These are phyloP conservation scores for Hypoxylon sp. DNA, from an alignment of 2,329 filamentous ascomycete species.

Conservation along the genomic window DNA sequence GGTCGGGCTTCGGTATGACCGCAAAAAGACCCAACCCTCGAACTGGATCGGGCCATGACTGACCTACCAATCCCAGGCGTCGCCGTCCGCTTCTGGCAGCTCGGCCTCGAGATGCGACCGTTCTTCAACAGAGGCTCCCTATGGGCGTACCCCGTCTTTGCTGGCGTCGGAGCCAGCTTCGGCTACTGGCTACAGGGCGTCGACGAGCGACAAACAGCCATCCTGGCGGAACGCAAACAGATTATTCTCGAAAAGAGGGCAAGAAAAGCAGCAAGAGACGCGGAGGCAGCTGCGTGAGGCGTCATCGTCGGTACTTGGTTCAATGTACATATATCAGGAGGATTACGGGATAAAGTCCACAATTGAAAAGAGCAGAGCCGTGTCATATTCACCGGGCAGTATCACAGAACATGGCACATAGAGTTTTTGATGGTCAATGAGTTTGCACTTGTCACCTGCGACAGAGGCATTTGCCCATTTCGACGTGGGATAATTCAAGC, in stretches of 20 bases:
- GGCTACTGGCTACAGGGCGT: slow-evolving; percentile 97
- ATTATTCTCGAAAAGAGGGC: slow-evolving; percentile 89
- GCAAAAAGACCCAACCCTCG: slow-evolving; percentile 1
- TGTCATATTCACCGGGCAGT: slow-evolving; percentile 8
- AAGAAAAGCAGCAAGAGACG: slow-evolving; percentile 76
- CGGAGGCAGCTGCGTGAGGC: slow-evolving; percentile 45
- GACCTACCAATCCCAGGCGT: slow-evolving; percentile 70
- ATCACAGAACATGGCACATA: slow-evolving; percentile 5
- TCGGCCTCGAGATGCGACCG: slow-evolving; percentile 98
- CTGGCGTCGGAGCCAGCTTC: slow-evolving; percentile 86
- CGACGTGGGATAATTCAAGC: slow-evolving; percentile 18
- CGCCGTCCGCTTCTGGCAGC: slow-evolving; percentile 92
- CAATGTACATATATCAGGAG: slow-evolving; percentile 42
- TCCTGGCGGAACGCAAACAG: slow-evolving; percentile 82
- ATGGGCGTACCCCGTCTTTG: slow-evolving; percentile 94
- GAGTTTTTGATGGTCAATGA: slow-evolving; percentile 15
- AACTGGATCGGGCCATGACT: slow-evolving; percentile 32
- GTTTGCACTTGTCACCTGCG: slow-evolving; percentile 15
- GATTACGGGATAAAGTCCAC: slow-evolving; percentile 17
- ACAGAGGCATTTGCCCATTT: too few species aligned
- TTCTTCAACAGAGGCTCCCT: slow-evolving; percentile 86
- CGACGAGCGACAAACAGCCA: slow-evolving; percentile 81
- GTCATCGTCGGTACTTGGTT: slow-evolving; percentile 10
- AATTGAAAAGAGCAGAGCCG: slow-evolving; percentile 20
- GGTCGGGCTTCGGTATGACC: slow-evolving; percentile 87